A percentile compares a stretch with the other conserved stretches of the same genome.
Evolutionary conservation across 306 rosid species (phyloP).

Genomic region (Vicia faba): DNA sequence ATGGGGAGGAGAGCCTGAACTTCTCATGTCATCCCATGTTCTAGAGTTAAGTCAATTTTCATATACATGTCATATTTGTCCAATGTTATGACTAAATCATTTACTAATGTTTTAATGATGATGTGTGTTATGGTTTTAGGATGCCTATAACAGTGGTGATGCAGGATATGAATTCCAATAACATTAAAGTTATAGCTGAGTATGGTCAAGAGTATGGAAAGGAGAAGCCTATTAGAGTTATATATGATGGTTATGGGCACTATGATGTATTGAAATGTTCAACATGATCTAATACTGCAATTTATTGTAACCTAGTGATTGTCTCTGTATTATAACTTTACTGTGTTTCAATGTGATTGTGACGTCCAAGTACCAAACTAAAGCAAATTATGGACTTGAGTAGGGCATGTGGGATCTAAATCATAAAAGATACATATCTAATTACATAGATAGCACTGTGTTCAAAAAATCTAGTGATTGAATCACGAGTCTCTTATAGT

Average conservation of each 20-base stretch:
- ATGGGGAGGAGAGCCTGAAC: constrained; percentile 95
- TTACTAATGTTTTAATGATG: constrained; percentile 22
- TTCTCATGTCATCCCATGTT: constrained; percentile 84
- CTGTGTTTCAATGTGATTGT: not conserved
- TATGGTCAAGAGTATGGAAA: constrained; percentile 78
- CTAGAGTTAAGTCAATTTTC: constrained; percentile 53
- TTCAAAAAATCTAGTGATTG: no score
- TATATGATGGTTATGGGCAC: constrained; percentile 80
- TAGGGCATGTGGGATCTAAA: no score
- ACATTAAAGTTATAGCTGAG: constrained; percentile 67
- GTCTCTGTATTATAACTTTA: not conserved
- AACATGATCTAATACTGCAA: not conserved
- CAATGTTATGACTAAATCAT: not conserved
- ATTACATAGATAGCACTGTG: no score
- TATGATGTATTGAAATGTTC: constrained; percentile 57
- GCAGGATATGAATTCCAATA: constrained; percentile 51
- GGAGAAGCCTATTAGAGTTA: constrained; percentile 66
- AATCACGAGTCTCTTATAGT: no score
- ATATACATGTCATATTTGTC: constrained; percentile 10
- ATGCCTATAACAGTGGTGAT: constrained; percentile 80
- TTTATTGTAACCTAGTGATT: not conserved
- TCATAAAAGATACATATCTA: no score
- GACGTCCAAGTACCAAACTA: not conserved
- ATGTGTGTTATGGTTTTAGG: constrained; percentile 52
- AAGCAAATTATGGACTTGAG: not conserved